A percentile compares a stretch with the other conserved stretches of the same genome.
phyloP scores from a whole-genome alignment of 306 rosid species.

The Aeschynomene evenia region DNA sequence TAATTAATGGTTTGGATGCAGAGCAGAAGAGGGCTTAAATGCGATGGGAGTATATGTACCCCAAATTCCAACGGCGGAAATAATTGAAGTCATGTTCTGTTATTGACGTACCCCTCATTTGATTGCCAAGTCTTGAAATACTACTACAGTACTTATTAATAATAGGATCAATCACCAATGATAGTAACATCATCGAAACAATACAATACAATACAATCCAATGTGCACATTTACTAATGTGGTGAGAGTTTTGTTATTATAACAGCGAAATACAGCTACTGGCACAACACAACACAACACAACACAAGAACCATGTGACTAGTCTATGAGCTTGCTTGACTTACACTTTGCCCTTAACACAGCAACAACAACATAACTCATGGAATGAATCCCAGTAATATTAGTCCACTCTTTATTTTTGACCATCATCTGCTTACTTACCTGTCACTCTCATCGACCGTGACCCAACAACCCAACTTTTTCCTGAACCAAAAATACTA shows the following conservation, averaged over 20 bases:
- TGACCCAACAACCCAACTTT: conserved; percentile 13
- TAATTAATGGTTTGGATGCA: too few relatives aligned
- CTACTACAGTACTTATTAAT: too few relatives aligned
- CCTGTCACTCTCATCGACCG: conserved; percentile 13
- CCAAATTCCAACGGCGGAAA: background rate
- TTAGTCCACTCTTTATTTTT: background rate
- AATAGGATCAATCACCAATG: too few relatives aligned
- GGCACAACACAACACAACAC: background rate
- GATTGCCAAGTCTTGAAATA: background rate
- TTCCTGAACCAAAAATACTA: background rate
- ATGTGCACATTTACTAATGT: background rate
- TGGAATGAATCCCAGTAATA: background rate
- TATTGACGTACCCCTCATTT: background rate
- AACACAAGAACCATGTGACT: conserved; percentile 35
- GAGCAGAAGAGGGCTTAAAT: too few relatives aligned
- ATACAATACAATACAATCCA: too few relatives aligned
- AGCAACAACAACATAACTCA: background rate
- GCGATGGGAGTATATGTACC: too few relatives aligned
- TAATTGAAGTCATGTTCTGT: background rate
- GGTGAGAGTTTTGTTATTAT: background rate
- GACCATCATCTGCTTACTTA: conserved; percentile 12
- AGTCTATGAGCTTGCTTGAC: conserved; percentile 20
- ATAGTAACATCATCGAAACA: too few relatives aligned
- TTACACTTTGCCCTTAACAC: background rate
- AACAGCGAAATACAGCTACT: background rate